Conservation (phyloP, 148 eudicot genomes). For the Talinum fruticosum region DNA sequence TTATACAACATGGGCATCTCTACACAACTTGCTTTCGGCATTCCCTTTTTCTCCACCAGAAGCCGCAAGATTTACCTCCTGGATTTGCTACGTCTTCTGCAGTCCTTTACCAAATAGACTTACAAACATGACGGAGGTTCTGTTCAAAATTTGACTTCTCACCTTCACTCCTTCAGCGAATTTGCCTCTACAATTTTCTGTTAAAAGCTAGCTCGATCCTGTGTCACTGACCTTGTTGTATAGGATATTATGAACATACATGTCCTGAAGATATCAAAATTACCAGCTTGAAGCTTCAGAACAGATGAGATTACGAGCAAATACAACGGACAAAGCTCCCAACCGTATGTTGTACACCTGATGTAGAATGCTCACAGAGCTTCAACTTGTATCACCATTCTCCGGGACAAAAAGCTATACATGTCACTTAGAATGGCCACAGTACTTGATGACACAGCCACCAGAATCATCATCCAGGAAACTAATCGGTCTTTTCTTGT, state of each 20-base stretch:
- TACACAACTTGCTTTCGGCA: neutral
- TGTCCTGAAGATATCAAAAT: neutral
- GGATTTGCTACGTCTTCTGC: neutral
- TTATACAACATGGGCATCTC: neutral
- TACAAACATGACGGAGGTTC: neutral
- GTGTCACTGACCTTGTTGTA: neutral
- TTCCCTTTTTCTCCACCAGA: neutral
- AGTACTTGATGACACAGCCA: constrained; percentile 69
- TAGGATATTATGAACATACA: neutral
- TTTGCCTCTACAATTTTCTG: neutral
- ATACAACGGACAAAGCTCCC: neutral
- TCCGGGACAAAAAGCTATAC: constrained; percentile 42
- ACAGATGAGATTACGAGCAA: neutral
- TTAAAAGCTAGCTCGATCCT: neutral
- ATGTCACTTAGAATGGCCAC: constrained; percentile 73
- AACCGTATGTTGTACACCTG: neutral
- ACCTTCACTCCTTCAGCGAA: neutral
- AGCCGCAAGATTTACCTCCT: neutral
- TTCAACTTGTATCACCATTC: constrained; percentile 24
- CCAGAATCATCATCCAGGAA: constrained; percentile 69
- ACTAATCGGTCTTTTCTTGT: constrained; percentile 57
- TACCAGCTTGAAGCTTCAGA: no score
- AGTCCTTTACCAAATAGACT: neutral
- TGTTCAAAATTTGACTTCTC: neutral
- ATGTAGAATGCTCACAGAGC: neutral